Conservation (phyloP, 2,329 filamentous ascomycete genomes). For the Aspergillus sergii region DNA sequence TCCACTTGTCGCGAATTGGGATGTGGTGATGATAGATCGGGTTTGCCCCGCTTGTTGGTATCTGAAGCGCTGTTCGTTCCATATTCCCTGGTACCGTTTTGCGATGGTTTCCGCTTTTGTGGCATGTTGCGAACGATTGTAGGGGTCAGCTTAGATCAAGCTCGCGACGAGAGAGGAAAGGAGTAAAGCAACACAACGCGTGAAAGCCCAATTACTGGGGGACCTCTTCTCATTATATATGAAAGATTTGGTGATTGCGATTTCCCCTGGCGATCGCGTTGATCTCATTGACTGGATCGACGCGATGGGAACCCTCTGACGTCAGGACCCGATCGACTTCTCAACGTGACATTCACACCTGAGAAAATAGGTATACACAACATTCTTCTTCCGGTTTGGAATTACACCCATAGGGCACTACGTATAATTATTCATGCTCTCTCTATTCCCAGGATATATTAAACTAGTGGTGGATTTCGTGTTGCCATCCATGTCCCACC, state of each 20-base stretch:
- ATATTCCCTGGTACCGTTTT: neutral
- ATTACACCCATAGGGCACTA: too few species aligned
- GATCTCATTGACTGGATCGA: neutral
- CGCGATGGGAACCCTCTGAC: neutral
- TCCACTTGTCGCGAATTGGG: slow-evolving; percentile 45
- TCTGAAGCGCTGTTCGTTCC: slow-evolving; percentile 10
- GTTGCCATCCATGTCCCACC: neutral
- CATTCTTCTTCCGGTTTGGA: too few species aligned
- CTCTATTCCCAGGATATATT: neutral
- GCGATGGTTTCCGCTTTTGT: slow-evolving; percentile 28
- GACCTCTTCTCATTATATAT: neutral
- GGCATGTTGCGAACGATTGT: neutral
- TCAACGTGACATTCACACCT: neutral
- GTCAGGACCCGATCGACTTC: neutral
- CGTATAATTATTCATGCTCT: neutral
- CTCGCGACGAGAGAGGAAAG: neutral
- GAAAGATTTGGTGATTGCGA: neutral
- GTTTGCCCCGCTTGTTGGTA: slow-evolving; percentile 22
- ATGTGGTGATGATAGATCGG: slow-evolving; percentile 28
- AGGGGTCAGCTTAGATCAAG: neutral
- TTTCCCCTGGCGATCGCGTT: neutral
- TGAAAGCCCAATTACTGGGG: neutral
- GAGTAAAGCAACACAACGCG: neutral
- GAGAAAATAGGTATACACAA: neutral
- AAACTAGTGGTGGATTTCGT: neutral